Base-by-base conservation (phyloP, 805 yeast species). In the Kodamaea kaohsiungensis region DNA sequence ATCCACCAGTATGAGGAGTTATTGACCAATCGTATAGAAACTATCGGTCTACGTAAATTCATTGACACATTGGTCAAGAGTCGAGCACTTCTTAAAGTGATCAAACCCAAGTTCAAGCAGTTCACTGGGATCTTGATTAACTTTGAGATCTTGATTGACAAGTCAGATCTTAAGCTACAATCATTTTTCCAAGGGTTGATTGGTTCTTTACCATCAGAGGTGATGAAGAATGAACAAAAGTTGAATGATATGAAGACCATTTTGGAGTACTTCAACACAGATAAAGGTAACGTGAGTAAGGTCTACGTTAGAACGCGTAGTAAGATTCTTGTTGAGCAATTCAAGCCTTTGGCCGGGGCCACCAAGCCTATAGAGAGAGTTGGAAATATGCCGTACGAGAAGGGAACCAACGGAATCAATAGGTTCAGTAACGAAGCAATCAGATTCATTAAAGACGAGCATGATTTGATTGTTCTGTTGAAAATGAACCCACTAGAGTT, bases 91-190 rank as follows among this genome's bases (percentile, higher is more conserved):
- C 61, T 84, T 52, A 72, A 71, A 46, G 78, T 77, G 57, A 70
- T 82, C 70, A 64, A 61, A 65, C 70, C 53, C 57, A 70, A 66
- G 39, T 69, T 82, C 57, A 75, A 72, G 52, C 83, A 81, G 53
- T 90, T 88, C 63, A 82, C 80, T 53, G 95, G 96, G 19, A 81
- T 91, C 4, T 72, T 83, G 43, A 81, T 82, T 33, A 85, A 84
- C 62, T 73, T 89, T 39, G 81, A 80, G 25, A 78, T 76, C 35
- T 70, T 85, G 3, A 80, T 89, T 13, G 76, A 75, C 43, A 79
- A 77, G 55, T 82, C 88, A 39, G 91, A 87, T 57, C 62, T 76
- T 46, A 79, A 80, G 45, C 63, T 89, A 43, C 78, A 79, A 54
- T 65, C 69, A 6, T 80, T 80, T 61, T 82, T 87, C 57, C 73